Percentiles rank a stretch among this genome's conserved stretches.
Conservation (phyloP, 768 basidiomycete species). For the Lactarius sanguifluus region DNA sequence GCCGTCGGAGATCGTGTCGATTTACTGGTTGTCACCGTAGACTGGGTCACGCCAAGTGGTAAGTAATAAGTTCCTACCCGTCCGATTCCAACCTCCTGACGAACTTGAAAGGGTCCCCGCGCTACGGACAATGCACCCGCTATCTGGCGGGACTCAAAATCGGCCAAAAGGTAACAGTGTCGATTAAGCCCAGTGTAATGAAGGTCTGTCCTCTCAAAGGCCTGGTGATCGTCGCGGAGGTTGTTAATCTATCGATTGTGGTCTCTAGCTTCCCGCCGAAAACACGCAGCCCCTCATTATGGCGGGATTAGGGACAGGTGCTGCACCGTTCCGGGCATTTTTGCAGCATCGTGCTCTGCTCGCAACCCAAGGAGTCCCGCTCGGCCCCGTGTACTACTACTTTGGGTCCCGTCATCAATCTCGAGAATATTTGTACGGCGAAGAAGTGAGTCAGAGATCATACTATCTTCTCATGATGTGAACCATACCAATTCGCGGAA, state of each 20-base stretch:
- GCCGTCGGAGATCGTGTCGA: constrained; percentile 95
- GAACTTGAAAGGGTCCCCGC: constrained; percentile 53
- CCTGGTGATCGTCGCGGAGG: neutral
- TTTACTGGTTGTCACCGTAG: constrained; percentile 92
- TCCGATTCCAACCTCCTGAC: neutral
- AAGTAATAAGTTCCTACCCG: constrained; percentile 34
- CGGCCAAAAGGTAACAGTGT: constrained; percentile 94
- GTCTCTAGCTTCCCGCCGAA: constrained; percentile 71
- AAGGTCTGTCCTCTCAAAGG: constrained; percentile 55
- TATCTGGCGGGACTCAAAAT: constrained; percentile 82
- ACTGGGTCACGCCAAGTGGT: constrained; percentile 89
- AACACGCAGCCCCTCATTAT: constrained; percentile 91
- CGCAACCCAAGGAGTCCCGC: constrained; percentile 66
- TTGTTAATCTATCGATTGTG: constrained; percentile 22
- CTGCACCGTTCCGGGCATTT: constrained; percentile 99
- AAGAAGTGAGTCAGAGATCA: constrained; percentile 45
- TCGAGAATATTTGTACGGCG: constrained; percentile 95
- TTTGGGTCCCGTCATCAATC: constrained; percentile 96
- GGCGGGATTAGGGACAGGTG: constrained; percentile 98
- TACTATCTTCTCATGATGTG: constrained; percentile 22
- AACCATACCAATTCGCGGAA: constrained; percentile 17
- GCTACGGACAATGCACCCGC: constrained; percentile 94
- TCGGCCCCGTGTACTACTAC: constrained; percentile 97
- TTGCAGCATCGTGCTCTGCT: constrained; percentile 92
- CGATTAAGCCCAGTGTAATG: constrained; percentile 99